phyloP scores from a whole-genome alignment of 768 basidiomycete species.

The Lactarius hengduanensis region DNA sequence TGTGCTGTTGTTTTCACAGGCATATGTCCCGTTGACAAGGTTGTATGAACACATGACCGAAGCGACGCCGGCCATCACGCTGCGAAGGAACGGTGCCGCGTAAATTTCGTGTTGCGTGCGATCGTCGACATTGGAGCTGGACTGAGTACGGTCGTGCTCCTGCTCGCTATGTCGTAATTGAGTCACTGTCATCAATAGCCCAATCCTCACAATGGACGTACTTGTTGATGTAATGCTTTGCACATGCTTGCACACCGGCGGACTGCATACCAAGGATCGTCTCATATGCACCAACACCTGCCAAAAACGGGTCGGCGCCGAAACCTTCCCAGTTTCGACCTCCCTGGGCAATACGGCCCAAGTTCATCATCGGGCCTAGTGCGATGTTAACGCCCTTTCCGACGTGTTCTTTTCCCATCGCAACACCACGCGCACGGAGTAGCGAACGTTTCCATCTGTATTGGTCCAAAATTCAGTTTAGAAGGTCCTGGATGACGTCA shows the following conservation, averaged over 20 bases:
- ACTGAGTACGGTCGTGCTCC: conserved; percentile 55
- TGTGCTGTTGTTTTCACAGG: conserved; percentile 70
- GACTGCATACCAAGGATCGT: conserved; percentile 81
- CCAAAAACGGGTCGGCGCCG: conserved; percentile 83
- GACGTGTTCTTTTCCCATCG: conserved; percentile 80
- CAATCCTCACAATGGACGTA: conserved; percentile 29
- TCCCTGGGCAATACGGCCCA: conserved; percentile 73
- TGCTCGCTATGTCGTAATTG: conserved; percentile 50
- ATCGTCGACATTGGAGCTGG: conserved; percentile 73
- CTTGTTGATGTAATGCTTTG: conserved; percentile 83
- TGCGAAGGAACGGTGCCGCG: conserved; percentile 63
- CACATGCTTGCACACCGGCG: conserved; percentile 80
- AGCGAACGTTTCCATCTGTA: conserved; percentile 71
- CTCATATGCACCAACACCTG: conserved; percentile 76
- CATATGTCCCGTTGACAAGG: conserved; percentile 65
- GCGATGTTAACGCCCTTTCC: conserved; percentile 84
- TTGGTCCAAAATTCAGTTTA: conserved; percentile 6
- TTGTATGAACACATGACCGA: conserved; percentile 80
- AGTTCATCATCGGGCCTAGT: conserved; percentile 82
- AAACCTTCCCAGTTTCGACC: conserved; percentile 97
- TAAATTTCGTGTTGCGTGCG: conserved; percentile 77
- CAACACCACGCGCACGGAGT: conserved; percentile 70
- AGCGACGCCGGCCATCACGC: conserved; percentile 71
- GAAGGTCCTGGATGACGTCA: not conserved
- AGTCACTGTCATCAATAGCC: not conserved